Base-by-base conservation (phyloP, 495 filamentous ascomycete genomes). In the Hyaloscypha variabilis region DNA sequence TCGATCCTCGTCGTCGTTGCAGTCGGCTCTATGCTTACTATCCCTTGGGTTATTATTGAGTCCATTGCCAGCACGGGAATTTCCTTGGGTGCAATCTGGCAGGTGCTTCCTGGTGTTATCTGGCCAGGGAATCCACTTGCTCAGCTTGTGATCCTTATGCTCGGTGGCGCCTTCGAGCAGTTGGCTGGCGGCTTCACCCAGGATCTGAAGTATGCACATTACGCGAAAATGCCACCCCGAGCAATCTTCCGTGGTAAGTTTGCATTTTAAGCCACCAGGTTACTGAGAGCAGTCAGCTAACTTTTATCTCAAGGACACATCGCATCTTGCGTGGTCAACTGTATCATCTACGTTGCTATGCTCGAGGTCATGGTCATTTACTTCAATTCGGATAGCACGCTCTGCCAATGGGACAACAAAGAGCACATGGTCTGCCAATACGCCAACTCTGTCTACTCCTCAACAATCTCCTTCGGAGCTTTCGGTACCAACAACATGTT, bases 131-230 rank as follows among this genome's bases (percentile, higher is more conserved):
- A 51, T 51, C 24, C 58, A 3, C 58, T 61, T 50, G 19, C 36
- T 1, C n/a, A 30, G 24, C 19, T 30, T 4, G 21, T 61, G n/a
- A 46, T 61, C 17, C 34, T 46, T 13, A 28, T 42, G 39, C 2
- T 46, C 39, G 39, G 39, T 46, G 24, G 34, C 17, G 50, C 17
- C 49, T 31, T 42, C 24, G 19, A 30, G 8, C 26, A 24, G 3
- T 17, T 31, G 19, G 60, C 60, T n/a, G 42, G 28, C 19, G 11
- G 23, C 59, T 85, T 84, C 70, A 76, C 81, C 17, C 71, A 76
- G 2, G 82, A 85, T 66, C 75, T 85, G 56, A 83, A 84, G 60
- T 78, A 81, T 63, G 88, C 85, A 4, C 87, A 90, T 69, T 91
- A 91, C 74, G 84, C 90, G 74, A 89, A 90, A 68, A 76, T 83